Evolutionary conservation across 1,139 yeast species (phyloP), one percentile per base, ranked within the genome.

Genomic region (Protomyces pachydermus): DNA sequence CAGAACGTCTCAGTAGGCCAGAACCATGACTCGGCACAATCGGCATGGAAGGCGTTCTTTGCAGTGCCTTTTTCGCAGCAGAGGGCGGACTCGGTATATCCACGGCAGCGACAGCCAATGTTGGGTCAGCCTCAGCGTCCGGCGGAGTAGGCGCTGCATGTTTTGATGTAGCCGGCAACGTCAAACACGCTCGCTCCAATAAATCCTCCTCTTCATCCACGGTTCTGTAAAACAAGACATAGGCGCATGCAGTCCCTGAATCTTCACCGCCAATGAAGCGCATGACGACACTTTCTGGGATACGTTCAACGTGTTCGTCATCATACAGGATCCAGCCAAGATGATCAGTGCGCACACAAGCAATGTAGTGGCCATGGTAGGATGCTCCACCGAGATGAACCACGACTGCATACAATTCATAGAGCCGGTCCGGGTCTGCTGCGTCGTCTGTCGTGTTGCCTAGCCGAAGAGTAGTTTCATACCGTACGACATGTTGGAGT

Each of bases 361-460:
- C 83, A 14, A 93, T 91, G 72, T 93, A 93, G 74, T 93, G 98
- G 0, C 98, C 98, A 75, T 91, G 97, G 79, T 91, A 91, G 1
- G 98, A 97, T 0, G 98, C 98, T 2, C 97, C 96, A 3, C 98
- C 98, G 71, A 93, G 86, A 72, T 93, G 98, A 23, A 93, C 91
- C 25, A 93, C 95, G 53, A 91, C 85, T 0, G 95, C 91, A 68
- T 85, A 87, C 61, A 93, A 77, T 70, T 91, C 97, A 72, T 91
- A 93, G 35, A 86, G 79, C 69, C 82, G 84, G 67, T 82, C 84
- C 56, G 78, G 77, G 57, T 77, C 75, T 23, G 75, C 71, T 9
- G 68, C 68, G 67, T 83, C 84, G 62, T 80, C 84, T 1, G 91
- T 84, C 25, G 95, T 88, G 71, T 90, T 89, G 72, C 87, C 85